Evolutionary conservation across 106 monocot species (phyloP).

Genomic region (Dioscorea dumetorum): DNA sequence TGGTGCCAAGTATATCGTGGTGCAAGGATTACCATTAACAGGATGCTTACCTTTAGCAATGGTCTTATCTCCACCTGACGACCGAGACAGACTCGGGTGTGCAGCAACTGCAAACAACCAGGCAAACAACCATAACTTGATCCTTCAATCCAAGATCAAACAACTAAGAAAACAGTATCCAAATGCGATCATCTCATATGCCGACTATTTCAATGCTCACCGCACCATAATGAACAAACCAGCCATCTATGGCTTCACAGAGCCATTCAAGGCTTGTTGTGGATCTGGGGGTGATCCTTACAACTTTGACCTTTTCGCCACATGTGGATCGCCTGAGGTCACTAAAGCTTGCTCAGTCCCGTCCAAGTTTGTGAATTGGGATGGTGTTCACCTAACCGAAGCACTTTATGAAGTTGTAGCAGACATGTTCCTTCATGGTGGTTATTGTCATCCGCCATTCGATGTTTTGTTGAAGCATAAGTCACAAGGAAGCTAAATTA

Average conservation of each 20-base stretch:
- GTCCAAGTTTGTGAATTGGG: constrained; percentile 74
- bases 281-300: constrained; percentile 62
- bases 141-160: constrained; percentile 34
- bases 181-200: constrained; percentile 57
- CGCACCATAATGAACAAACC: constrained; percentile 45
- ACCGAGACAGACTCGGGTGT: constrained; percentile 63
- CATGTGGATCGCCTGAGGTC: constrained; percentile 66
- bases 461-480: constrained; percentile 17
- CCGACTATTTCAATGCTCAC: constrained; percentile 71
- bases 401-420: constrained; percentile 69
- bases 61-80: constrained; percentile 25
- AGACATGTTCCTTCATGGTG: constrained; percentile 58
- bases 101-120: constrained; percentile 41
- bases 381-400: constrained; percentile 90
- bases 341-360: constrained; percentile 48
- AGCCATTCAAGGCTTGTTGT: constrained; percentile 70
- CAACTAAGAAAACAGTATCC: constrained; percentile 45
- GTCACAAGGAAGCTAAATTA: neutral
- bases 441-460: constrained; percentile 50
- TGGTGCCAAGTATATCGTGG: constrained; percentile 76
- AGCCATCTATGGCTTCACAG: constrained; percentile 42
- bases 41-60: constrained; percentile 77
- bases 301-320: constrained; percentile 67
- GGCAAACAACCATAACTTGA: constrained; percentile 42
- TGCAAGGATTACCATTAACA: constrained; percentile 69